Evolutionary conservation across 1,284 basidiomycete species (phyloP).

Genomic region (Sporisorium scitamineum): DNA sequence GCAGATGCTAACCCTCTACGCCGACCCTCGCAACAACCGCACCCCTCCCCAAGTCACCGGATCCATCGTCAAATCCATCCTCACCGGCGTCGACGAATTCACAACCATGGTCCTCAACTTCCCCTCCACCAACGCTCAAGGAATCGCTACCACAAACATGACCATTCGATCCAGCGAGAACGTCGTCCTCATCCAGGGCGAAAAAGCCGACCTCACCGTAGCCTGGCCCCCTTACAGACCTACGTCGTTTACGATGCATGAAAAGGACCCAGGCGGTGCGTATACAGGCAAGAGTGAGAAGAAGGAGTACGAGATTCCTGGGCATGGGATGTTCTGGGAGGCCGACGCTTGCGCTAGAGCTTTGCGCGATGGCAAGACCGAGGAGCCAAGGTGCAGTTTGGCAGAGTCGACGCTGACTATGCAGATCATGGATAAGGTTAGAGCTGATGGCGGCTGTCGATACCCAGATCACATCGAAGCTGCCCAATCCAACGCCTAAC

Average conservation of each 20-base stretch:
- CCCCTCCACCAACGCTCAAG: conserved; percentile 69
- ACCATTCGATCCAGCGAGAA: conserved; percentile 12
- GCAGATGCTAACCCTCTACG: conserved; percentile 55
- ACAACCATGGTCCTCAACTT: conserved; percentile 84
- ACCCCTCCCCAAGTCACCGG: conserved; percentile 72
- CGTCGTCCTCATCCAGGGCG: conserved; percentile 51
- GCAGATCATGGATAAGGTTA: conserved; percentile 58
- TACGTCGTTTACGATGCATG: conserved; percentile 42
- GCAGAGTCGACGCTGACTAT: conserved; percentile 41
- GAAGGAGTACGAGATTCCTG: conserved; percentile 75
- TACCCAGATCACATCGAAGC: conserved; percentile 49
- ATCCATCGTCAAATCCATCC: conserved; percentile 78
- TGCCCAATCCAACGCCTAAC: not conserved
- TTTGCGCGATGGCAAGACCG: conserved; percentile 79
- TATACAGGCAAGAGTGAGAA: conserved; percentile 41
- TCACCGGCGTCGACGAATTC: conserved; percentile 82
- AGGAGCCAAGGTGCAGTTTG: conserved; percentile 80
- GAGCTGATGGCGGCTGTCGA: conserved; percentile 25
- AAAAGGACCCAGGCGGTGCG: conserved; percentile 48
- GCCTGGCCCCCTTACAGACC: conserved; percentile 75
- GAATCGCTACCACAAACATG: conserved; percentile 49
- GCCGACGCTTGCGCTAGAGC: conserved; percentile 87
- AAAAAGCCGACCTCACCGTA: conserved; percentile 73
- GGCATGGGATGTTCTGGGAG: conserved; percentile 70
- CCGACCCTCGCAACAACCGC: conserved; percentile 72